A percentile compares a stretch with the other conserved stretches of the same genome.
Evolutionary conservation across 306 rosid genomes (phyloP).

Genomic region (Alnus rubra): DNA sequence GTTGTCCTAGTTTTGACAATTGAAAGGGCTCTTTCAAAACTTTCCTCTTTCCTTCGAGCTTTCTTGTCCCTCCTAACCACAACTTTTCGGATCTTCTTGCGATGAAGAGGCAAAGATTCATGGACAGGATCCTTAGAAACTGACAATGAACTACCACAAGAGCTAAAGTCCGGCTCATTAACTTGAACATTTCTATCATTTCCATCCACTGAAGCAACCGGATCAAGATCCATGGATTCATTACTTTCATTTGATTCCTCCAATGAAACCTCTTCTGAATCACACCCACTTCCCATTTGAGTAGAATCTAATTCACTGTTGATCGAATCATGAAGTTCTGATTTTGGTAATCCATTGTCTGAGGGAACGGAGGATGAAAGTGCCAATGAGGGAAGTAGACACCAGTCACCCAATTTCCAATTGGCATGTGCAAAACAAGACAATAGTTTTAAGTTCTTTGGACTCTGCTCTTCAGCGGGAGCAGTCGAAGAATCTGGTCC

Average conservation of each 20-base stretch:
- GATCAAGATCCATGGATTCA: constrained; percentile 70
- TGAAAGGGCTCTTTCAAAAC: constrained; percentile 82
- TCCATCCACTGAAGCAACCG: constrained; percentile 48
- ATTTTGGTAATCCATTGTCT: constrained; percentile 56
- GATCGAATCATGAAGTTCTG: constrained; percentile 53
- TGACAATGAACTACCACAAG: constrained; percentile 59
- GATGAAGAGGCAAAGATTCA: constrained; percentile 87
- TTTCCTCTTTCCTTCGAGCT: constrained; percentile 85
- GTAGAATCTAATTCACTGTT: constrained; percentile 59
- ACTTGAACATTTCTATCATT: constrained; percentile 43
- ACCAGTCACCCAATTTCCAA: constrained; percentile 99
- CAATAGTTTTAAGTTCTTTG: constrained; percentile 79
- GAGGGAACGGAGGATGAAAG: constrained; percentile 42
- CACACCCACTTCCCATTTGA: constrained; percentile 68
- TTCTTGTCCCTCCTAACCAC: constrained; percentile 89
- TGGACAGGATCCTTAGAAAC: constrained; percentile 69
- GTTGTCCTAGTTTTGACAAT: constrained; percentile 76
- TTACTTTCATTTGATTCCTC: constrained; percentile 66
- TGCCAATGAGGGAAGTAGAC: constrained; percentile 63
- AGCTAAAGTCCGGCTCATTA: constrained; percentile 64
- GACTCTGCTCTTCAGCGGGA: constrained; percentile 94
- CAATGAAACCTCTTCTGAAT: constrained; percentile 63
- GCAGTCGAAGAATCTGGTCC: constrained; percentile 91
- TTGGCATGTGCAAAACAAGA: constrained; percentile 91
- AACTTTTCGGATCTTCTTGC: constrained; percentile 89